phyloP scores from a whole-genome alignment of 768 basidiomycete species.

The Mycena crocata region DNA sequence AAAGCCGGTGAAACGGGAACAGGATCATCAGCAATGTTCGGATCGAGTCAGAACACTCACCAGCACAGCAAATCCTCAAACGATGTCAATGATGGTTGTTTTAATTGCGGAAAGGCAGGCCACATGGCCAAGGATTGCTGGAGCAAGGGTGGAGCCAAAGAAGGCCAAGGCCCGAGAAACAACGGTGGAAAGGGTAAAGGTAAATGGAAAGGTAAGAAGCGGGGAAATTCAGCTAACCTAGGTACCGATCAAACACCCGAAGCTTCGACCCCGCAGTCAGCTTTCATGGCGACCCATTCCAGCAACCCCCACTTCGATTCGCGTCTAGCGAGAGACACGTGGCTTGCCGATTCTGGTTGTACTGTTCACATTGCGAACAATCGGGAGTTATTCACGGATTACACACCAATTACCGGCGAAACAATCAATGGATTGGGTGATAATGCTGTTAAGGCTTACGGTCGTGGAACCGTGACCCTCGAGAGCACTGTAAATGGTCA shows the following conservation, averaged over 20 bases:
- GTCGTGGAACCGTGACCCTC: slow-evolving; percentile 3
- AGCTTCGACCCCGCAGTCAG: background rate
- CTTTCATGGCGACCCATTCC: slow-evolving; percentile 7
- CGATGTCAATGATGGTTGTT: background rate
- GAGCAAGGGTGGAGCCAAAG: slow-evolving; percentile 18
- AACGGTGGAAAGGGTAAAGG: background rate
- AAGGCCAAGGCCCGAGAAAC: slow-evolving; percentile 2
- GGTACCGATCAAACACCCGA: background rate
- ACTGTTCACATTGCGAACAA: slow-evolving; percentile 5
- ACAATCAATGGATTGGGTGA: slow-evolving; percentile 6
- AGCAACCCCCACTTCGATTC: slow-evolving; percentile 5
- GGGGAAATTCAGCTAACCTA: slow-evolving; percentile 9
- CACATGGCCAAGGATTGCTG: slow-evolving; percentile 20
- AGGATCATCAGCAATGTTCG: slow-evolving; percentile 22
- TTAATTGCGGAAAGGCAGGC: slow-evolving; percentile 1
- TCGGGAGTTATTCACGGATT: slow-evolving; percentile 8
- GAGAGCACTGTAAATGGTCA: slow-evolving; percentile 7
- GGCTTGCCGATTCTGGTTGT: slow-evolving; percentile 6
- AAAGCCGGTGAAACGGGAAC: slow-evolving; percentile 14
- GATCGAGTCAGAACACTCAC: slow-evolving; percentile 5
- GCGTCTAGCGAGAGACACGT: background rate
- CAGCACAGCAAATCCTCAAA: slow-evolving; percentile 9
- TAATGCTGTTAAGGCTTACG: slow-evolving; percentile 6
- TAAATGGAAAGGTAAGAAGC: slow-evolving; percentile 11
- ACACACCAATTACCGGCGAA: background rate